Evolutionary conservation across 1,284 basidiomycete genomes (phyloP).

Genomic region (Apiotrichum akiyoshidainum): DNA sequence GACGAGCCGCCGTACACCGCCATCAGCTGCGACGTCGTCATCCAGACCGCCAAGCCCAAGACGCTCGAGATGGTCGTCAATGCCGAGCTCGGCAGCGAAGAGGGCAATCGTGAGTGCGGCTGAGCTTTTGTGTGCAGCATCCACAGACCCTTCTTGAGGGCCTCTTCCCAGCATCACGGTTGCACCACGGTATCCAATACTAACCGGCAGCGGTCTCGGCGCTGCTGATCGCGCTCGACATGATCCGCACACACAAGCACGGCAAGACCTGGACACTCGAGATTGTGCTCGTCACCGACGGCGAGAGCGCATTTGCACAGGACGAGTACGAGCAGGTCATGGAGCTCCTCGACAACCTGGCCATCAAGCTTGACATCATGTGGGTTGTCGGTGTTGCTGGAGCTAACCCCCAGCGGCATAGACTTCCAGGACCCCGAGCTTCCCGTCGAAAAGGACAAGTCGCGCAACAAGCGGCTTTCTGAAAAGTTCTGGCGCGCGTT

Average conservation of each 20-base stretch:
- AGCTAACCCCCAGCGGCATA: slow-evolving; percentile 29
- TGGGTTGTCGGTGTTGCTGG: slow-evolving; percentile 7
- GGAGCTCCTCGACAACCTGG: slow-evolving; percentile 58
- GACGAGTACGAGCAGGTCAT: slow-evolving; percentile 69
- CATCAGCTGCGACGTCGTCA: slow-evolving; percentile 72
- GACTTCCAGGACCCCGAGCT: slow-evolving; percentile 31
- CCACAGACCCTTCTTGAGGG: too few species aligned
- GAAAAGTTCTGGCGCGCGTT: slow-evolving; percentile 67
- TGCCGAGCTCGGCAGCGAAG: slow-evolving; percentile 56
- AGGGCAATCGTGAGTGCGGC: slow-evolving; percentile 41
- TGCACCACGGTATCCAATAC: neutral
- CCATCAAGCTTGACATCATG: slow-evolving; percentile 66
- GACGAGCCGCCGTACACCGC: slow-evolving; percentile 60
- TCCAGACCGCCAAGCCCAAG: slow-evolving; percentile 68
- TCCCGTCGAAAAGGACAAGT: slow-evolving; percentile 42
- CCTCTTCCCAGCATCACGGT: too few species aligned
- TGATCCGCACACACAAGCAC: slow-evolving; percentile 56
- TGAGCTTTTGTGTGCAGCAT: too few species aligned
- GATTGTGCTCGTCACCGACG: slow-evolving; percentile 75
- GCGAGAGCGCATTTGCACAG: slow-evolving; percentile 50
- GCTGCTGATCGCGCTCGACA: slow-evolving; percentile 77
- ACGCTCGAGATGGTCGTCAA: slow-evolving; percentile 72
- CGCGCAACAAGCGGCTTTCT: slow-evolving; percentile 58
- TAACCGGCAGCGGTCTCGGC: slow-evolving; percentile 70
- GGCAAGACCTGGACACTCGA: slow-evolving; percentile 76